Conservation (phyloP, 306 rosid genomes). For the Quercus wislizeni region DNA sequence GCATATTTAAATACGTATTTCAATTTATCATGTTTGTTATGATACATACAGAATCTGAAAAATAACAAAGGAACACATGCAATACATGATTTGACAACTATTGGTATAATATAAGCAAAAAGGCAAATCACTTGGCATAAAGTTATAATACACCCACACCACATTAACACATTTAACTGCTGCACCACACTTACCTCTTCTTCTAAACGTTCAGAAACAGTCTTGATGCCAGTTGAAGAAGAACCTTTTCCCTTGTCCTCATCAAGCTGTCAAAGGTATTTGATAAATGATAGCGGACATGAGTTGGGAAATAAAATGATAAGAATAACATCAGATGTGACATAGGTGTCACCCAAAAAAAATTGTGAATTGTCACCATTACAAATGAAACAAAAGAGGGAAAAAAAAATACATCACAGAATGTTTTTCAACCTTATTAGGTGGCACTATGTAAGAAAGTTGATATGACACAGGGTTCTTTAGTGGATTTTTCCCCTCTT, state of each 20-base stretch:
- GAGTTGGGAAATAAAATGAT: neutral
- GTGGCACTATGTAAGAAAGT: constrained; percentile 77
- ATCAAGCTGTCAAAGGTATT: constrained; percentile 53
- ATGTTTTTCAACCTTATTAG: constrained; percentile 65
- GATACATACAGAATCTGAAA: neutral
- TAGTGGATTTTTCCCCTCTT: constrained; percentile 51
- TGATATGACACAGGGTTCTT: constrained; percentile 67
- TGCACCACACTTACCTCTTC: constrained; percentile 66
- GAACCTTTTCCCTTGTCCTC: constrained; percentile 83
- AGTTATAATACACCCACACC: neutral
- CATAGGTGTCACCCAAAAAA: neutral
- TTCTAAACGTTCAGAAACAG: constrained; percentile 71
- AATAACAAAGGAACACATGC: neutral
- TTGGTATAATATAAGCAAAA: neutral
- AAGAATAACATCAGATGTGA: neutral
- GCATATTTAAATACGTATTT: neutral
- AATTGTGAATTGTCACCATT: neutral
- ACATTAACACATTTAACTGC: neutral
- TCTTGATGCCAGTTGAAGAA: constrained; percentile 49
- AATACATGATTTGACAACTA: neutral
- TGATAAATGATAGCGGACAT: constrained; percentile 16
- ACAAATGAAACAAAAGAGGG: neutral
- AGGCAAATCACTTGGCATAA: neutral
- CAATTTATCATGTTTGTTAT: neutral
- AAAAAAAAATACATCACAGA: constrained; percentile 17